Conservation (phyloP, 805 yeast genomes). For the Candida xyloterini region DNA sequence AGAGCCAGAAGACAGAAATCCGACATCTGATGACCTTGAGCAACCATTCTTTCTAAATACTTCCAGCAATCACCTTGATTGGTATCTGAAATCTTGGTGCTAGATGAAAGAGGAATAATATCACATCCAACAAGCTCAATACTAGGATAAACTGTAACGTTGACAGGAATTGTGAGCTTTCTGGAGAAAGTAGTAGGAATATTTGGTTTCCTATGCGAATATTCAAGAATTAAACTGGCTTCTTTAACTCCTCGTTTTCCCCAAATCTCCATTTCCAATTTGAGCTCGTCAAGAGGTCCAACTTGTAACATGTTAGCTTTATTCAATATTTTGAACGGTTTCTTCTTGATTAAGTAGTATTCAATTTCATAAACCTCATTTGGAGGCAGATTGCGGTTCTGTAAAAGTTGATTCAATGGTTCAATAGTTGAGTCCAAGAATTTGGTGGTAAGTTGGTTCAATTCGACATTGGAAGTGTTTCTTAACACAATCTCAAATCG, state of each 20-base stretch:
- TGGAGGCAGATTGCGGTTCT: slow-evolving; percentile 44
- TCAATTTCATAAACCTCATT: slow-evolving; percentile 75
- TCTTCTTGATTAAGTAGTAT: slow-evolving; percentile 55
- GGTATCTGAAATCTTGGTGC: slow-evolving; percentile 27
- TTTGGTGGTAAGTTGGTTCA: slow-evolving; percentile 57
- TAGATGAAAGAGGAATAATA: slow-evolving; percentile 52
- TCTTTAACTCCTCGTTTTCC: slow-evolving; percentile 75
- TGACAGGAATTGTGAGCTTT: slow-evolving; percentile 62
- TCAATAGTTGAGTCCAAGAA: slow-evolving; percentile 74
- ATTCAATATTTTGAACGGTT: slow-evolving; percentile 54
- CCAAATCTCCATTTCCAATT: slow-evolving; percentile 52
- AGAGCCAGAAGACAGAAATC: slow-evolving; percentile 64
- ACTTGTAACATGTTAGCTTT: slow-evolving; percentile 42
- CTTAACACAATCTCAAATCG: slow-evolving; percentile 48
- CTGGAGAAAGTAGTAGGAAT: slow-evolving; percentile 40
- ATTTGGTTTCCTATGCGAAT: slow-evolving; percentile 42
- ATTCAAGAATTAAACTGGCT: slow-evolving; percentile 63
- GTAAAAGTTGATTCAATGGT: slow-evolving; percentile 53
- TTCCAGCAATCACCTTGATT: slow-evolving; percentile 29
- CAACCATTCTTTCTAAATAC: slow-evolving; percentile 32
- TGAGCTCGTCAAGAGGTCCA: slow-evolving; percentile 37
- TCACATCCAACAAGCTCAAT: slow-evolving; percentile 76
- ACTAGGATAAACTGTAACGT: slow-evolving; percentile 67
- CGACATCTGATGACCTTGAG: slow-evolving; percentile 35
- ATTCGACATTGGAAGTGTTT: slow-evolving; percentile 56